Conservation (phyloP, 2,329 filamentous ascomycete species). For the Ophiocordyceps camponoti-saundersi region DNA sequence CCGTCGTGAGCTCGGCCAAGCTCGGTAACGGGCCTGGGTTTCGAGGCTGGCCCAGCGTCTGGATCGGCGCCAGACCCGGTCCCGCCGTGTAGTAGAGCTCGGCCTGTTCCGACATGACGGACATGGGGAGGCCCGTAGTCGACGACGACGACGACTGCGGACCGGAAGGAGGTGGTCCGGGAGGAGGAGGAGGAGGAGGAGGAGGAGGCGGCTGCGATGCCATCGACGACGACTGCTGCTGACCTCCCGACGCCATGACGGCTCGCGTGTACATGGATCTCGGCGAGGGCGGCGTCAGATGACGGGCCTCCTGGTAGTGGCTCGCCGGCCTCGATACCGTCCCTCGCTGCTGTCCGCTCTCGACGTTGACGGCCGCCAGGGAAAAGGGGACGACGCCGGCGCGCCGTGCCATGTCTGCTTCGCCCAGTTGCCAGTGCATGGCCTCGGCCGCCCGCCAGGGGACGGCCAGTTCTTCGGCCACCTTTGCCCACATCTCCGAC, state of each 20-base stretch:
- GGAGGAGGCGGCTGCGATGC: too few relatives aligned
- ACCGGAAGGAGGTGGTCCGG: too few relatives aligned
- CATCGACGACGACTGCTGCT: background rate
- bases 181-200: too few relatives aligned
- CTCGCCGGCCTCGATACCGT: slow-evolving; percentile 19
- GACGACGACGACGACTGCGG: background rate
- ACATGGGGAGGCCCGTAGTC: slow-evolving; percentile 4
- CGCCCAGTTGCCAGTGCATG: slow-evolving; percentile 96
- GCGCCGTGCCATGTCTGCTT: slow-evolving; percentile 82
- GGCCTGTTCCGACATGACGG: slow-evolving; percentile 13
- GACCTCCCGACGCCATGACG: background rate
- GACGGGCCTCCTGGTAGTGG: slow-evolving; percentile 26
- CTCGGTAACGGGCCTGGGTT: slow-evolving; percentile 36
- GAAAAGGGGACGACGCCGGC: slow-evolving; percentile 81
- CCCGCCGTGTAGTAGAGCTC: slow-evolving; percentile 17
- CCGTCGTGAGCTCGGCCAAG: slow-evolving; percentile 46
- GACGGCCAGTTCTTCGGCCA: slow-evolving; percentile 86
- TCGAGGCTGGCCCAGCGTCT: slow-evolving; percentile 20
- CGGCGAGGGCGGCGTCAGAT: slow-evolving; percentile 23
- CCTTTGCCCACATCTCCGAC: slow-evolving; percentile 92
- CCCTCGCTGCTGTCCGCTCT: slow-evolving; percentile 20
- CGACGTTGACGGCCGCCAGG: slow-evolving; percentile 38
- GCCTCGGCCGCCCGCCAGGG: slow-evolving; percentile 92
- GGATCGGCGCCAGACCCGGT: slow-evolving; percentile 35
- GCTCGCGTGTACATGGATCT: slow-evolving; percentile 20